Evolutionary conservation across 1,284 basidiomycete species (phyloP).

Genomic region (Rhizopogon hawkerae): DNA sequence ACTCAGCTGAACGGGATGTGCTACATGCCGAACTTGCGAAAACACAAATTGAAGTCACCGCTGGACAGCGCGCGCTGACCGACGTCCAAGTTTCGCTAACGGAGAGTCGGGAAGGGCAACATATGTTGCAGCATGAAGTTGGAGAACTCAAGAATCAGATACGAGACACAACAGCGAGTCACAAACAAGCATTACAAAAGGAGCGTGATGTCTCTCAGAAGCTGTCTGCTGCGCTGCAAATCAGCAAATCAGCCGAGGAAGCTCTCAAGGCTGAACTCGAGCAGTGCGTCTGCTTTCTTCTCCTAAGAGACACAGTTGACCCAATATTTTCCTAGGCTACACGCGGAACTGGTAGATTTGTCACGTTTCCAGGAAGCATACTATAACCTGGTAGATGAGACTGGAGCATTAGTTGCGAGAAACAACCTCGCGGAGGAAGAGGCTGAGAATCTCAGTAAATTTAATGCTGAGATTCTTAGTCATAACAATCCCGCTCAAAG

Average conservation of each 20-base stretch:
- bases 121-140: constrained; percentile 24
- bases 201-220: constrained; percentile 44
- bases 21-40: constrained; percentile 33
- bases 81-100: constrained; percentile 16
- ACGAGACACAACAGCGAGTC: constrained; percentile 19
- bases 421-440: constrained; percentile 70
- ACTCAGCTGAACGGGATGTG: constrained; percentile 32
- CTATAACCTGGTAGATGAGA: constrained; percentile 49
- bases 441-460: constrained; percentile 52
- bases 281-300: constrained; percentile 35
- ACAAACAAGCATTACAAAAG: constrained; percentile 34
- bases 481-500: constrained; percentile 68
- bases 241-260: constrained; percentile 53
- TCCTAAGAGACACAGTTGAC: constrained; percentile 6
- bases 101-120: constrained; percentile 17
- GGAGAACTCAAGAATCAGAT: constrained; percentile 18
- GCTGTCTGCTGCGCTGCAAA: constrained; percentile 41
- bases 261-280: constrained; percentile 54
- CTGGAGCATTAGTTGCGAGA: constrained; percentile 52
- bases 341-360: constrained; percentile 46
- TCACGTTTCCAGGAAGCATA: constrained; percentile 64
- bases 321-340: constrained; percentile 35
- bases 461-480: constrained; percentile 70
- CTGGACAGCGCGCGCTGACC: constrained; percentile 19
- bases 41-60: constrained; percentile 30